Evolutionary conservation across 805 yeast species (phyloP), one percentile per base, ranked within the genome.

Genomic region (Kodamaea leandrae): DNA sequence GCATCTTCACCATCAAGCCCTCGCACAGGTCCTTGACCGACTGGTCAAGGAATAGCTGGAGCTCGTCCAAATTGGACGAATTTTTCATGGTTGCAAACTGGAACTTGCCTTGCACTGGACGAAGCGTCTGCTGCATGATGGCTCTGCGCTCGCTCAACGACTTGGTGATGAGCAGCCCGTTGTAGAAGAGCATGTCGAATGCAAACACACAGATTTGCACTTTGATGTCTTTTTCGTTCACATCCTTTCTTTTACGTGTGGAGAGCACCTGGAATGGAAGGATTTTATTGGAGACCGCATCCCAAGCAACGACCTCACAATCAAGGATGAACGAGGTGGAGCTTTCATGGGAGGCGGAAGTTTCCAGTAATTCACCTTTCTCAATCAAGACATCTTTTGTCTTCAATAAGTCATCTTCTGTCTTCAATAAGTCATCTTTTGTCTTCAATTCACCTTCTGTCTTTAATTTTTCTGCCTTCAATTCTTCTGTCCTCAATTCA

Each of bases 241-340:
- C 99, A 52, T 83, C 96, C 60, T 93, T 93, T 39, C 98, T 77
- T 64, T 93, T 93, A 60, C 99, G 78, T 0, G 99, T 93, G 1
- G 96, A 84, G 37, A 93, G 67, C 0, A 88, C 84, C 61, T 93
- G 99, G 64, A 93, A 93, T 1, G 99, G 99, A 42, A 93, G 66
- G 43, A 93, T 91, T 60, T 83, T 86, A n/a, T 78, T 61, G 16
- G 74, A 71, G 39, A 75, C 83, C 42, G 82, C 70, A 61, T 91
- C 96, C 95, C 96, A 93, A 0, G 99, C 99, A 6, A 93, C 99
- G 6, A 96, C 96, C 64, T 93, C 99, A 64, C 96, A 86, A 60
- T 93, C 99, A 43, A 93, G 61, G 44, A 93, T 88, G 60, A 91
- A 71, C 6, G 18, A 14, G 17, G 15, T 17, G 13, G 4, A 4